phyloP scores from a whole-genome alignment of 345 rosid genomes.

The Chamaenerion angustifolium region DNA sequence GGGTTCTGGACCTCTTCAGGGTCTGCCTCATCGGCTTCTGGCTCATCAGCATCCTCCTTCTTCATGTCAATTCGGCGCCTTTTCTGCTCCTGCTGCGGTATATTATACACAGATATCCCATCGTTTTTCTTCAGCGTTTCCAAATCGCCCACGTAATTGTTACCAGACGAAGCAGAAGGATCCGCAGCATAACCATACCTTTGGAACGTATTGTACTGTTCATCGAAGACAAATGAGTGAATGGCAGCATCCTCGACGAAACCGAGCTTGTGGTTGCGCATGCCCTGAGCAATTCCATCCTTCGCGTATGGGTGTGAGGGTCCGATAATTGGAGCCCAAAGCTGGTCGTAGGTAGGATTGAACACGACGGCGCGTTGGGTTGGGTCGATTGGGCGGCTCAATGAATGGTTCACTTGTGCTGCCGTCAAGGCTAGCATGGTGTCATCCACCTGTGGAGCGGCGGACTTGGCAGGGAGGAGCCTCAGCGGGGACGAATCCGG shows the following conservation, averaged over 20 bases:
- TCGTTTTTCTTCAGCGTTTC: slow-evolving; percentile 48
- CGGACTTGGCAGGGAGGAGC: slow-evolving; percentile 55
- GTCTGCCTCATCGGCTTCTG: slow-evolving; percentile 16
- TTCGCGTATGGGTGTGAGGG: slow-evolving; percentile 90
- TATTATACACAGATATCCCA: slow-evolving; percentile 63
- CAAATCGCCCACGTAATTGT: slow-evolving; percentile 64
- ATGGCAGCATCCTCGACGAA: slow-evolving; percentile 88
- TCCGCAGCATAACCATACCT: slow-evolving; percentile 80
- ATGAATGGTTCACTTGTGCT: slow-evolving; percentile 43
- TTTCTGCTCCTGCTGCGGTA: slow-evolving; percentile 77
- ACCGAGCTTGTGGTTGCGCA: slow-evolving; percentile 96
- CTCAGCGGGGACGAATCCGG: slow-evolving; percentile 78
- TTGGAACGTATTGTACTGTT: slow-evolving; percentile 86
- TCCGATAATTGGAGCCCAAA: slow-evolving; percentile 80
- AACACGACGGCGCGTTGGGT: slow-evolving; percentile 55
- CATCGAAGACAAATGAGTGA: slow-evolving; percentile 73
- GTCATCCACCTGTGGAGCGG: slow-evolving; percentile 88
- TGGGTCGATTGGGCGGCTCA: slow-evolving; percentile 62
- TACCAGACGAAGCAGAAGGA: slow-evolving; percentile 49
- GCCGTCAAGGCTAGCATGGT: slow-evolving; percentile 73
- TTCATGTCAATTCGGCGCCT: slow-evolving; percentile 52
- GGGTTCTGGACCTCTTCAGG: slow-evolving; percentile 61
- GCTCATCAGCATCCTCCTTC: slow-evolving; percentile 26
- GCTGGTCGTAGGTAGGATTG: slow-evolving; percentile 84
- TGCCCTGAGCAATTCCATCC: slow-evolving; percentile 89